Evolutionary conservation across 2,329 filamentous ascomycete genomes (phyloP).

Genomic region (Aurifilum marmelostoma): DNA sequence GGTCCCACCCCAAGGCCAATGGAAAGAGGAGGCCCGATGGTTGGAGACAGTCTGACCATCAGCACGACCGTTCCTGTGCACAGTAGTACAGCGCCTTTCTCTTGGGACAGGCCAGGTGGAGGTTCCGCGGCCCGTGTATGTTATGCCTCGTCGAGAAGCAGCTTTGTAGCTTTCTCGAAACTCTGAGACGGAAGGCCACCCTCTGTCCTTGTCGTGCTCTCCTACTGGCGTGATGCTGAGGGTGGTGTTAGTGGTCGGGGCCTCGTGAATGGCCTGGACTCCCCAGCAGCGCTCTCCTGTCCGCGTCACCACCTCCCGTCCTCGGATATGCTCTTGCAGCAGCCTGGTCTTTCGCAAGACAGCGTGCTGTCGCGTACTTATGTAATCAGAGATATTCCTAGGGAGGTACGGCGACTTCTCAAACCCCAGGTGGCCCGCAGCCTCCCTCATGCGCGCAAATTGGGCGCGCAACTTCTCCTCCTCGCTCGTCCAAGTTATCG

Average conservation of each 20-base stretch:
- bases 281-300: too few relatives aligned
- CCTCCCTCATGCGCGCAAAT: conserved; percentile 18
- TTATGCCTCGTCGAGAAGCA: neutral
- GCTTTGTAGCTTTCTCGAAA: neutral
- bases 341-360: neutral
- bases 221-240: neutral
- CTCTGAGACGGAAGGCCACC: neutral
- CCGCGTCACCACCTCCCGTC: neutral
- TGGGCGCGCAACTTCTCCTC: conserved; percentile 18
- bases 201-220: neutral
- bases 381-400: neutral
- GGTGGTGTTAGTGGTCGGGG: neutral
- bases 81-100: neutral
- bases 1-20: neutral
- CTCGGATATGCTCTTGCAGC: neutral
- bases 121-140: neutral
- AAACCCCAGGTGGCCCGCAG: conserved; percentile 11
- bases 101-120: neutral
- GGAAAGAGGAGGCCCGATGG: neutral
- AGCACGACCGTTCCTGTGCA: too few relatives aligned
- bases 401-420: conserved; percentile 10
- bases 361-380: neutral
- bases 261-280: neutral
- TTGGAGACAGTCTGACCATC: neutral
- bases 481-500: conserved; percentile 18